Conservation (phyloP, 345 rosid species). For the Ceriops tagal region DNA sequence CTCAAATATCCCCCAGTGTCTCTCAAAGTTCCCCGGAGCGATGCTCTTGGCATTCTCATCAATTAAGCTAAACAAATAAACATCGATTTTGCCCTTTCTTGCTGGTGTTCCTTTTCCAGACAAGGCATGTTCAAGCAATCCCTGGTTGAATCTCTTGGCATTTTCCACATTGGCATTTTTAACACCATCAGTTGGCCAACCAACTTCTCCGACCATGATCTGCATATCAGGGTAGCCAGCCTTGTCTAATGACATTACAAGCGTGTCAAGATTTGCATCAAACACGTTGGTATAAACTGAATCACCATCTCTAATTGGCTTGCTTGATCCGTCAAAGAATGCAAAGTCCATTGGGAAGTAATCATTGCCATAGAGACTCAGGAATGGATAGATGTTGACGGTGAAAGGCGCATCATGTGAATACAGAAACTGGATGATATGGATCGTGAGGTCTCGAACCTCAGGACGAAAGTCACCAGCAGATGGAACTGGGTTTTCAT, state of each 20-base stretch:
- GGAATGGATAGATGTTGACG: slow-evolving; percentile 50
- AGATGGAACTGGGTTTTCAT: slow-evolving; percentile 20
- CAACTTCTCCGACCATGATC: slow-evolving; percentile 36
- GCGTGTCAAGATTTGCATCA: slow-evolving; percentile 42
- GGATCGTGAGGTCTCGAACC: slow-evolving; percentile 9
- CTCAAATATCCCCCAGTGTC: slow-evolving; percentile 32
- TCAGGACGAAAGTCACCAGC: slow-evolving; percentile 26
- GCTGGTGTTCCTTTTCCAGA: slow-evolving; percentile 30
- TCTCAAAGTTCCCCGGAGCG: slow-evolving; percentile 31
- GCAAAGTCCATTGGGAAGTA: slow-evolving; percentile 48
- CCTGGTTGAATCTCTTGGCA: slow-evolving; percentile 35
- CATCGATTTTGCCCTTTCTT: slow-evolving; percentile 22
- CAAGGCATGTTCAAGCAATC: slow-evolving; percentile 22
- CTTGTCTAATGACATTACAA: slow-evolving; percentile 25
- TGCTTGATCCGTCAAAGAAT: slow-evolving; percentile 39
- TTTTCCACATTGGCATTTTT: slow-evolving; percentile 25
- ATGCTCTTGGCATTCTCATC: slow-evolving; percentile 16
- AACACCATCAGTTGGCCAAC: slow-evolving; percentile 45
- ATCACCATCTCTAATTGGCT: slow-evolving; percentile 26
- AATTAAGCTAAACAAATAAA: slow-evolving; percentile 23
- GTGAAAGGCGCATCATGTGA: slow-evolving; percentile 37
- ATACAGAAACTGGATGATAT: slow-evolving; percentile 18
- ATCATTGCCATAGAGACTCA: slow-evolving; percentile 38
- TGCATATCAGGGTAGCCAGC: slow-evolving; percentile 30
- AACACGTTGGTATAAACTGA: slow-evolving; percentile 31